Percentiles rank a stretch among this genome's conserved stretches.
Conservation (phyloP, 768 basidiomycete species). For the Serendipita sp. region DNA sequence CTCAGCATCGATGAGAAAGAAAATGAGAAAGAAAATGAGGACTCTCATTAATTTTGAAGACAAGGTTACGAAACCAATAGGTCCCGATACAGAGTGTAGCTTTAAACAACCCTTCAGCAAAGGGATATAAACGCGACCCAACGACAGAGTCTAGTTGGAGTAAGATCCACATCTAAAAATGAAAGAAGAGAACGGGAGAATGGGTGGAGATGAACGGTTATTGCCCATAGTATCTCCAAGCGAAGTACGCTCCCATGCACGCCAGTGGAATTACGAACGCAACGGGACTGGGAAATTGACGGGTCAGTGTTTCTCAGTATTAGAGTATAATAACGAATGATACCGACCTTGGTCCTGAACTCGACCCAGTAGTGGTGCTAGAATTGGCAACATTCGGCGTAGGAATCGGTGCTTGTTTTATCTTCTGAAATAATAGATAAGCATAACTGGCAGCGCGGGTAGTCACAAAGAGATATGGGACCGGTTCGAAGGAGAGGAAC, state of each 20-base stretch:
- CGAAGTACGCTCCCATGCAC: conserved; percentile 73
- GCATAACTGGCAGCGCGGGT: conserved; percentile 25
- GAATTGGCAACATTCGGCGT: not conserved
- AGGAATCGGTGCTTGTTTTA: not conserved
- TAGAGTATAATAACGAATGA: conserved; percentile 23
- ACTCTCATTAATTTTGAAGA: no score
- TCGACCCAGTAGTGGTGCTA: conserved; percentile 22
- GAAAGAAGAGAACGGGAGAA: not conserved
- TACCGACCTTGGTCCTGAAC: conserved; percentile 28
- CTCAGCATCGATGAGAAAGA: no score
- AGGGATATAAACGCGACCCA: no score
- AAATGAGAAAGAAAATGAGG: no score
- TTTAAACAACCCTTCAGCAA: no score
- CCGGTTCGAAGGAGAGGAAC: conserved; percentile 6
- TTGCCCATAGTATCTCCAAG: conserved; percentile 52
- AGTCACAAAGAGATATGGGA: conserved; percentile 7
- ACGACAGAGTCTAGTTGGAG: no score
- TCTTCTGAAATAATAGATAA: not conserved
- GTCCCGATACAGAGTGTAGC: no score
- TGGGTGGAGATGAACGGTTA: conserved; percentile 9
- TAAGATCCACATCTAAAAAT: not conserved
- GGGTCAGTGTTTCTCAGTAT: not conserved
- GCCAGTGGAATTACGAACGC: conserved; percentile 76
- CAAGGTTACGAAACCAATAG: no score
- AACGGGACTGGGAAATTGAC: conserved; percentile 27